phyloP scores from a whole-genome alignment of 805 yeast species.

The Lachancea thermotolerans region DNA sequence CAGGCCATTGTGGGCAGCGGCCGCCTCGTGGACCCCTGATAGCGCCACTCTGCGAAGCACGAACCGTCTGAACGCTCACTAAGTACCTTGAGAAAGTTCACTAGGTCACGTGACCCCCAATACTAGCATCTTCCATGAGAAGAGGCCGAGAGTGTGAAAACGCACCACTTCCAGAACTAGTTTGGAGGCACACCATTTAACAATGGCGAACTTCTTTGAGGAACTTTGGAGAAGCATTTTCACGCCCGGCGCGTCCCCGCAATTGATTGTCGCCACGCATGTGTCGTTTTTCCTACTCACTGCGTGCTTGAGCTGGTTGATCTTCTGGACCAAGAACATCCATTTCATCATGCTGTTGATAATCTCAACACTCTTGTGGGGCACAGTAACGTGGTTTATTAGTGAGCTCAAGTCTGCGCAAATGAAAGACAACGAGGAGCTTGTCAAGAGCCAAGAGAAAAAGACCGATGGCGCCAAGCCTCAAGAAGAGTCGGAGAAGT shows the following conservation, averaged over 20 bases:
- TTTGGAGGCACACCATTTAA: neutral
- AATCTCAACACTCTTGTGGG: conserved; percentile 66
- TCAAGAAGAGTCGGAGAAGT: neutral
- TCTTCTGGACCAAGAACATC: conserved; percentile 51
- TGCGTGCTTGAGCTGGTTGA: conserved; percentile 44
- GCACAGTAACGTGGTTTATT: conserved; percentile 81
- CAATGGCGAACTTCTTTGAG: conserved; percentile 22
- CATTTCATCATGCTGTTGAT: conserved; percentile 55
- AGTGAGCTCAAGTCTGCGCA: conserved; percentile 48
- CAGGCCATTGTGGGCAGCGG: no score
- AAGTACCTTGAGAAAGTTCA: neutral
- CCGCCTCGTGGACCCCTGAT: no score
- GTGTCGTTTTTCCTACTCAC: conserved; percentile 64
- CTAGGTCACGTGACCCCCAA: no score
- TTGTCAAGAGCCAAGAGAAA: conserved; percentile 11
- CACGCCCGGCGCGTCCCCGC: conserved; percentile 90
- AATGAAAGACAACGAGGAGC: conserved; percentile 26
- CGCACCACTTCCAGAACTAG: neutral
- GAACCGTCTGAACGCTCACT: no score
- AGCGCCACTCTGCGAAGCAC: no score
- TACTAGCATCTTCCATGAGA: no score
- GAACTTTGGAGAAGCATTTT: conserved; percentile 89
- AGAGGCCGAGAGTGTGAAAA: neutral
- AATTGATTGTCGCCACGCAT: conserved; percentile 84
- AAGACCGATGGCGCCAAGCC: neutral